Conservation (phyloP, 371 early-diverging fungal genomes). For the Mucor piriformis region DNA sequence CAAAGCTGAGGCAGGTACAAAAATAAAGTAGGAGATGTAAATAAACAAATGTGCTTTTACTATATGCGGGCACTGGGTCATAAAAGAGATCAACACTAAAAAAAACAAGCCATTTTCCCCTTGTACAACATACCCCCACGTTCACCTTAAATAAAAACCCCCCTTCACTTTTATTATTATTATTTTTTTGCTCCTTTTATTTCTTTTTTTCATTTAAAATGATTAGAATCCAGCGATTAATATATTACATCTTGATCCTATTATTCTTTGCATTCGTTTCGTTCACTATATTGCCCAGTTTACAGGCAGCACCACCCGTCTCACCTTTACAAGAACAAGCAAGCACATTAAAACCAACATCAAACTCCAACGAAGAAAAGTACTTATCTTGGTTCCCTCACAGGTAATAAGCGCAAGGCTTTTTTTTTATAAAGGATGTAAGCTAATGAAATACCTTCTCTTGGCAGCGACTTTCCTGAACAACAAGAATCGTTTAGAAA, state of each 20-base stretch:
- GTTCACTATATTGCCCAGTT: constrained; percentile 10
- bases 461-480: constrained; percentile 36
- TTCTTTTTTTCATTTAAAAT: constrained; percentile 13
- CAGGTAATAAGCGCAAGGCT: constrained; percentile 25
- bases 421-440: neutral
- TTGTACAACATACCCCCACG: constrained; percentile 8
- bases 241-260: constrained; percentile 22
- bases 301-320: neutral
- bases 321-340: neutral
- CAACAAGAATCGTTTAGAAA: constrained; percentile 52
- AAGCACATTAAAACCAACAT: neutral
- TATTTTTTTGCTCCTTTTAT: neutral
- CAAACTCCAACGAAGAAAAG: constrained; percentile 20
- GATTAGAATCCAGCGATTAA: constrained; percentile 23
- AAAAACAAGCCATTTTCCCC: constrained; percentile 8
- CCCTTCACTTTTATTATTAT: neutral
- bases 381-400: constrained; percentile 39
- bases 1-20: too few relatives aligned
- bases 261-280: constrained; percentile 22
- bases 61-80: neutral
- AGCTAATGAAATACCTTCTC: neutral
- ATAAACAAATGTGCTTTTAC: constrained; percentile 3
- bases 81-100: neutral
- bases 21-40: constrained; percentile 1
- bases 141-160: neutral